Evolutionary conservation across 164 flowering plant genomes (phyloP).

Genomic region (Paratinospora sagittata): DNA sequence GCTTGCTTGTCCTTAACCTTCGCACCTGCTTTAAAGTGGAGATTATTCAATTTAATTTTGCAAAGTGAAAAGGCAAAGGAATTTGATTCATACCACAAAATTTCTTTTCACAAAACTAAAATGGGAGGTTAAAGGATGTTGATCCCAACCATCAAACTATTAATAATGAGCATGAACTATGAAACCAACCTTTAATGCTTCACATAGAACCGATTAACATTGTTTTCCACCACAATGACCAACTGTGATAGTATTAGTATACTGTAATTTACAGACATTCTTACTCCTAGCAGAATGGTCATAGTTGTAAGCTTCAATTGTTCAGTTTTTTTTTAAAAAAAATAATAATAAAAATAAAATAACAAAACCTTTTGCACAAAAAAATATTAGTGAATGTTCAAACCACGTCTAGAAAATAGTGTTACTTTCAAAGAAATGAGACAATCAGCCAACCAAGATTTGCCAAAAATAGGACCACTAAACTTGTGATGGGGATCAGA

Average conservation of each 20-base stretch:
- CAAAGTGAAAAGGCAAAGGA: not conserved
- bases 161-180: not conserved
- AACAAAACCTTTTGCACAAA: no score
- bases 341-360: no score
- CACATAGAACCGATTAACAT: not conserved
- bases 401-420: no score
- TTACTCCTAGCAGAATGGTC: not conserved
- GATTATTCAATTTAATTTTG: not conserved
- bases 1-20: constrained; percentile 20
- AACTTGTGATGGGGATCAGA: not conserved
- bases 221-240: no score
- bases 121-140: not conserved
- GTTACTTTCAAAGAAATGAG: no score
- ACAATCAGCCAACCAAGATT: not conserved
- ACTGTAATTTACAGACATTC: not conserved
- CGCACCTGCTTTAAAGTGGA: constrained; percentile 17
- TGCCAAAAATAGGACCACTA: not conserved
- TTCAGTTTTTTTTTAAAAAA: no score
- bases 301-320: not conserved
- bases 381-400: no score
- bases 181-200: not conserved
- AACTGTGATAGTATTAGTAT: not conserved
- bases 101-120: not conserved
- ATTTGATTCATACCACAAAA: not conserved
- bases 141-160: not conserved